Evolutionary conservation across 768 basidiomycete species (phyloP).

Genomic region (Lepiota venenata): DNA sequence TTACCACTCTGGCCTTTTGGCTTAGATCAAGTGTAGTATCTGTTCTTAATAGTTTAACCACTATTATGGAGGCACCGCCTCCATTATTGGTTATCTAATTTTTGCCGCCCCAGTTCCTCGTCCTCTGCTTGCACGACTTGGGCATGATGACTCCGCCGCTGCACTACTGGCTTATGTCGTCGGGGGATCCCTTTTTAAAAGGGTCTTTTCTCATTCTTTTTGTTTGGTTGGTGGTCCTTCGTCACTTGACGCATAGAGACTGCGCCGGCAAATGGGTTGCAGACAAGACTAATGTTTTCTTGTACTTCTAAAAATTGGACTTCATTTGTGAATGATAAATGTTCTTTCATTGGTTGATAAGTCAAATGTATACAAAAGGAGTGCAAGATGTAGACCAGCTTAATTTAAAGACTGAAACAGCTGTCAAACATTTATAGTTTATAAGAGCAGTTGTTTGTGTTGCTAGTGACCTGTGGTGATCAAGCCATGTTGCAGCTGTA

Average conservation of each 20-base stretch:
- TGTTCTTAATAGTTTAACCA: conserved; percentile 87
- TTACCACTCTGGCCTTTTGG: conserved; percentile 94
- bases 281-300: too few species aligned
- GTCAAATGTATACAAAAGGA: too few species aligned
- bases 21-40: conserved; percentile 98
- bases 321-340: too few species aligned
- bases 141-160: conserved; percentile 53
- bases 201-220: conserved; percentile 26
- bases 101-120: conserved; percentile 47
- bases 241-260: not conserved
- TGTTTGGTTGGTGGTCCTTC: not conserved
- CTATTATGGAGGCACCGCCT: conserved; percentile 55
- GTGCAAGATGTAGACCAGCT: too few species aligned
- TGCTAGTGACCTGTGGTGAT: too few species aligned
- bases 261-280: conserved; percentile 5
- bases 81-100: conserved; percentile 55
- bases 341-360: too few species aligned
- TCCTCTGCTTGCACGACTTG: conserved; percentile 60
- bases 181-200: conserved; percentile 44
- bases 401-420: too few species aligned
- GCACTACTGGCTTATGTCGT: conserved; percentile 62
- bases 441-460: too few species aligned
- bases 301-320: too few species aligned
- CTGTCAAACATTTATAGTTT: too few species aligned
- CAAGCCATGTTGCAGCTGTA: too few species aligned